Evolutionary conservation across 176 grass and related monocot species (phyloP).

Genomic region (Carex myosuroides): DNA sequence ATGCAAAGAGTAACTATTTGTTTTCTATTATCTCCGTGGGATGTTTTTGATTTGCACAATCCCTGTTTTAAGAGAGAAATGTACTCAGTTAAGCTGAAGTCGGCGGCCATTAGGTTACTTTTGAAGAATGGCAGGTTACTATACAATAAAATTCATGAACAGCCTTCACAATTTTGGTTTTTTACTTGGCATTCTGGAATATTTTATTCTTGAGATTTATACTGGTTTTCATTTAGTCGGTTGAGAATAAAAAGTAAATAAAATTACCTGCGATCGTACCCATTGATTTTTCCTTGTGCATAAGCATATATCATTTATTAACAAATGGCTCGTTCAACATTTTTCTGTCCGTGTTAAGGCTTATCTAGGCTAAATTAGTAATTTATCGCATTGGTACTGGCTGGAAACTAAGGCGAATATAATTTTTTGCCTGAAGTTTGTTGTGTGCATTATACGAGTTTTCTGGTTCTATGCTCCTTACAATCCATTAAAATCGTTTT

Average conservation of each 20-base stretch:
- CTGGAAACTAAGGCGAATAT: too few relatives aligned
- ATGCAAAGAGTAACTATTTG: conserved; percentile 22
- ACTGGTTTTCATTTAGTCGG: neutral
- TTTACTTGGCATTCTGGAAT: neutral
- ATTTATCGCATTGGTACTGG: too few relatives aligned
- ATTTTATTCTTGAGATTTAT: neutral
- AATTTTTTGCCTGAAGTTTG: too few relatives aligned
- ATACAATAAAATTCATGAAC: conserved; percentile 52
- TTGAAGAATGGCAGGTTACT: conserved; percentile 27
- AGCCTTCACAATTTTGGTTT: conserved; percentile 3
- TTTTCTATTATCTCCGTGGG: conserved; percentile 40
- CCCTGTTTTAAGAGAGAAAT: conserved; percentile 33
- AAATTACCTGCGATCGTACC: neutral
- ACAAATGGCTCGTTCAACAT: neutral
- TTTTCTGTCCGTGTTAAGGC: neutral
- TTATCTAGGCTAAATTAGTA: neutral
- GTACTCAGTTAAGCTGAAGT: conserved; percentile 65
- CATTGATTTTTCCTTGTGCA: neutral
- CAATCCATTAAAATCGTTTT: too few relatives aligned
- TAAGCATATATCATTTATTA: neutral
- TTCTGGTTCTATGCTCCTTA: too few relatives aligned
- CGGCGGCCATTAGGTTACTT: conserved; percentile 24
- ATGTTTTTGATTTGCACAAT: conserved; percentile 41
- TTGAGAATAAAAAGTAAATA: neutral
- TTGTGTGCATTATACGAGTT: too few relatives aligned